phyloP scores from a whole-genome alignment of 345 rosid genomes.

The Brassica rapa region DNA sequence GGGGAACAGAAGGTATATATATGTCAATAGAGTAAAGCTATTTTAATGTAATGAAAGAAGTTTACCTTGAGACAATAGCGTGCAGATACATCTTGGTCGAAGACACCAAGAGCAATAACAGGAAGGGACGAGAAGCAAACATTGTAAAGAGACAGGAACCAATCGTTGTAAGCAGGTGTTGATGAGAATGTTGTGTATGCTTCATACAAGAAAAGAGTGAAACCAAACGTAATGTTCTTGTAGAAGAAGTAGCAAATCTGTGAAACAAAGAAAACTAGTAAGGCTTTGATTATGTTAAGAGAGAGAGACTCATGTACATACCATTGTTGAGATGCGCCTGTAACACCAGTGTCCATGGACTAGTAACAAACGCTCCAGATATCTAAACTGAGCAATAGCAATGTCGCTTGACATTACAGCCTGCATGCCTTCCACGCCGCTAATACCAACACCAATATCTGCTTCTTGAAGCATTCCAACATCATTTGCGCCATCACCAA shows the following conservation, averaged over 20 bases:
- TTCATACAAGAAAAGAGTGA: conserved; percentile 76
- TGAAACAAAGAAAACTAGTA: conserved; percentile 16
- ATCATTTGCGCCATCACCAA: conserved; percentile 98
- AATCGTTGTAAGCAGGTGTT: conserved; percentile 74
- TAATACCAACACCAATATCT: conserved; percentile 90
- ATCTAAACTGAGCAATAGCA: conserved; percentile 89
- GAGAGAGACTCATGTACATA: neutral
- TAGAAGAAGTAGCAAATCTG: conserved; percentile 99
- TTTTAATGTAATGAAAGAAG: neutral
- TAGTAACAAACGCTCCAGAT: conserved; percentile 83
- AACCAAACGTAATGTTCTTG: conserved; percentile 84
- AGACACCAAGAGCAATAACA: conserved; percentile 75
- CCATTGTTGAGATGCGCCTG: conserved; percentile 85
- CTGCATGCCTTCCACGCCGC: conserved; percentile 99
- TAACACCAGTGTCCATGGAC: conserved; percentile 99
- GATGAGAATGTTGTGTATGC: conserved; percentile 75
- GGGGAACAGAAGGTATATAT: no score
- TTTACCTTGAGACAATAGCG: conserved; percentile 69
- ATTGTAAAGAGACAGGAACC: conserved; percentile 77
- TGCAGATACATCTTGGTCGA: conserved; percentile 91
- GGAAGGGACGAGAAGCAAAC: conserved; percentile 85
- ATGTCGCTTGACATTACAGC: conserved; percentile 97
- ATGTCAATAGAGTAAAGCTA: neutral
- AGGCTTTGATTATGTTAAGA: neutral
- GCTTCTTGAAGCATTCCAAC: conserved; percentile 99